phyloP scores from a whole-genome alignment of 2,329 filamentous ascomycete genomes.

The Zymoseptoria pseudotritici region DNA sequence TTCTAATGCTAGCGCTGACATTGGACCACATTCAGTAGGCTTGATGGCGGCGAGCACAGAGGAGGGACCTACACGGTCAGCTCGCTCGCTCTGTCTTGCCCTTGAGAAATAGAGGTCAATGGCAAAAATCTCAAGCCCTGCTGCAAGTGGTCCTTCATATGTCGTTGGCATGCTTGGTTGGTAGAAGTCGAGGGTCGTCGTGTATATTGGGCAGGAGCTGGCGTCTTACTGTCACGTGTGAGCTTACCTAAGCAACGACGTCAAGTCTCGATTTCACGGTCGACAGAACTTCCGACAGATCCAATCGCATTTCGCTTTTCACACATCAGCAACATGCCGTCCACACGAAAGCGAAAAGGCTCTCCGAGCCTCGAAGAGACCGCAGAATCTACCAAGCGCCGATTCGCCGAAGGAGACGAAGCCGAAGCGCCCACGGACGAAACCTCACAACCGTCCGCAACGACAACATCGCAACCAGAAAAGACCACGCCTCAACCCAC shows the following conservation, averaged over 20 bases:
- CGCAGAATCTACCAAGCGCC: slow-evolving; percentile 29
- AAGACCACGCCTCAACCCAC: slow-evolving; percentile 20
- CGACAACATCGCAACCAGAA: neutral
- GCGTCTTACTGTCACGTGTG: neutral
- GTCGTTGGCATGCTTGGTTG: no score
- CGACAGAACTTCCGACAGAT: neutral
- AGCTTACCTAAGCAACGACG: neutral
- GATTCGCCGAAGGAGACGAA: slow-evolving; percentile 25
- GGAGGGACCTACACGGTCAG: neutral
- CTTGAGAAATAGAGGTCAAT: no score
- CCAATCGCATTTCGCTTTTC: neutral
- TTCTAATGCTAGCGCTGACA: neutral
- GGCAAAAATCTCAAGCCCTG: no score
- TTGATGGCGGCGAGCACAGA: neutral
- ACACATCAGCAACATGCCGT: slow-evolving; percentile 2
- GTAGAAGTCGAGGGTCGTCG: neutral
- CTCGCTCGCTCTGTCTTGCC: no score
- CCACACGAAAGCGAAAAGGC: slow-evolving; percentile 31
- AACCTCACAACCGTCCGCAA: slow-evolving; percentile 4
- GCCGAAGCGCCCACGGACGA: slow-evolving; percentile 5
- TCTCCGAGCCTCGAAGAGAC: slow-evolving; percentile 27
- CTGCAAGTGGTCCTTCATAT: no score
- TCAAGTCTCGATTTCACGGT: neutral
- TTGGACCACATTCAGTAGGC: neutral
- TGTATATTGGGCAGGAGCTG: neutral